Evolutionary conservation across 768 basidiomycete genomes (phyloP).

Genomic region (Mrakia frigida): DNA sequence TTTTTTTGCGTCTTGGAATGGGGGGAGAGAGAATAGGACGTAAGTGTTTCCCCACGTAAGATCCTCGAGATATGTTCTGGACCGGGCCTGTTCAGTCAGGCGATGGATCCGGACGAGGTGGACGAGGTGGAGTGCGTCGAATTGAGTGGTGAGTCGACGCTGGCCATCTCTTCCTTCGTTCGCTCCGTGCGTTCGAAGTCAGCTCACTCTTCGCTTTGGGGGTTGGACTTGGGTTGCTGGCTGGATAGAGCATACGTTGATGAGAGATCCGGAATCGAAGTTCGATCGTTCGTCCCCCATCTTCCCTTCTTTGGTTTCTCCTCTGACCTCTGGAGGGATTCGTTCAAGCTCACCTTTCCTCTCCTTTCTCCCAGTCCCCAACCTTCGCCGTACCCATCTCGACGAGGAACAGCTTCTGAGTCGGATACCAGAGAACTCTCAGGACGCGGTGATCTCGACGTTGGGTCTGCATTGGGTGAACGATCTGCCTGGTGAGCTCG

Average conservation of each 20-base stretch:
- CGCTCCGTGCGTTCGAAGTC: too few species aligned
- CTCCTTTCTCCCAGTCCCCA: slow-evolving; percentile 54
- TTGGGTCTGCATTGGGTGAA: slow-evolving; percentile 95
- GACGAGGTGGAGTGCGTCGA: slow-evolving; percentile 80
- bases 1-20: too few species aligned
- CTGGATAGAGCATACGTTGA: slow-evolving; percentile 58
- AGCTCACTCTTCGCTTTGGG: not conserved
- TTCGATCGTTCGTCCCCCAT: not conserved
- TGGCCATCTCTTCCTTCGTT: not conserved
- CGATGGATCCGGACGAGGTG: slow-evolving; percentile 60
- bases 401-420: slow-evolving; percentile 79
- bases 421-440: slow-evolving; percentile 62
- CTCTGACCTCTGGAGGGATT: too few species aligned
- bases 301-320: not conserved
- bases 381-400: slow-evolving; percentile 64
- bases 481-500: slow-evolving; percentile 76
- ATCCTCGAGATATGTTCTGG: slow-evolving; percentile 87
- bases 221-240: too few species aligned
- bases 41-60: slow-evolving; percentile 72
- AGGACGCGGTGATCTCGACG: slow-evolving; percentile 88
- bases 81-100: slow-evolving; percentile 82
- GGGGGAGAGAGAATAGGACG: slow-evolving; percentile 57
- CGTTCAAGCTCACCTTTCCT: not conserved
- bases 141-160: slow-evolving; percentile 60
- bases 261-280: slow-evolving; percentile 62